Evolutionary conservation across 805 yeast species (phyloP), one percentile per base, ranked within the genome.

Genomic region (Ogataea salicorniae): DNA sequence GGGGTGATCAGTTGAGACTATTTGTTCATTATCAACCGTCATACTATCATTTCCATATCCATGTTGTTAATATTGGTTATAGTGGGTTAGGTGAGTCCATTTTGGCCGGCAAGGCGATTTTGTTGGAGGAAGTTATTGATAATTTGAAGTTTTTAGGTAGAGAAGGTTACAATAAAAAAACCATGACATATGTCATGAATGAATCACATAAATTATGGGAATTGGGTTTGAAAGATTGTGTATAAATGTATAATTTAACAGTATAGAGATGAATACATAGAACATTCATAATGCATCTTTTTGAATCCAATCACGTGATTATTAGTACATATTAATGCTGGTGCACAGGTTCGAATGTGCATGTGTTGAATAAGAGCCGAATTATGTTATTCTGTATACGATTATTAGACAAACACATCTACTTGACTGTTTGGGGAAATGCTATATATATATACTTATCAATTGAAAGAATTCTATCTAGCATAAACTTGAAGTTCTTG

Each of bases 1-100:
- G 56, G 2, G 56, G 69, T 0, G 84, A 84, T 60, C 77, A 82
- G 55, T 63, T 94, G 55, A 76, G 95, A 48, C 62, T 90, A 1
- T 94, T 87, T 61, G 76, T 94, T 42, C 99, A 94, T 70, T 87
- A 94, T 65, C 98, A 91, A 55, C 99, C 99, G 0, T 86, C 96
- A 0, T 94, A 92, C 64, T 94, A 94, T 61, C 98, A 94, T 60
- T 84, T 94, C 72, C 99, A 94, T 62, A 76, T 94, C 16, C 99
- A 94, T 63, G 83, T 88, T 16, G 96, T 89, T 17, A 84, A 87
- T 58, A 73, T 86, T 6, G 73, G 67, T 17, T 87, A 87, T 56
- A 80, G 79, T 1, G 87, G 94, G 1, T 58, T 84, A 46, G 81
- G 89, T 41, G 75, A 76, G 53, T 80, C 95, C 41, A 75, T 87